A percentile compares a stretch with the other conserved stretches of the same genome.
phyloP scores from a whole-genome alignment of 192 early-diverging fungal genomes.

The Coemansia sp. region DNA sequence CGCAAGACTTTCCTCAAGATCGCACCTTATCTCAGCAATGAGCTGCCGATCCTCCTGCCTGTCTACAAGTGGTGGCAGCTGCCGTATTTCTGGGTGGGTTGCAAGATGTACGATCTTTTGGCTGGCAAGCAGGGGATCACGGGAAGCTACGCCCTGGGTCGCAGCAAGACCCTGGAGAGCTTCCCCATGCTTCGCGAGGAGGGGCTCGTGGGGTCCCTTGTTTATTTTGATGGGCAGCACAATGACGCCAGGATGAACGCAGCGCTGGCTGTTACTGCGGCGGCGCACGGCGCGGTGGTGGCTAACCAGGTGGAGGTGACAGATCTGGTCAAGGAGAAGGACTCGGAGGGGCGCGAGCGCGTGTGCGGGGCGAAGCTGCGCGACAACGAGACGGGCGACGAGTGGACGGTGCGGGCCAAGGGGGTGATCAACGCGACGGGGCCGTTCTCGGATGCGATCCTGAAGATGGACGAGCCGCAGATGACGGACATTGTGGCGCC shows the following conservation, averaged over 20 bases:
- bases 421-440: constrained; percentile 91
- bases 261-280: constrained; percentile 87
- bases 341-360: constrained; percentile 48
- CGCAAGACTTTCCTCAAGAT: constrained; percentile 91
- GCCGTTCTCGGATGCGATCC: constrained; percentile 79
- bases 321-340: constrained; percentile 68
- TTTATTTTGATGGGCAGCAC: constrained; percentile 98
- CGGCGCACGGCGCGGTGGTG: constrained; percentile 85
- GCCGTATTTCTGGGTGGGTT: constrained; percentile 94
- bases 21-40: constrained; percentile 92
- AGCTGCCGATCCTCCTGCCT: constrained; percentile 94
- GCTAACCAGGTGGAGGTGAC: constrained; percentile 93
- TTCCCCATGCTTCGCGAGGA: constrained; percentile 95
- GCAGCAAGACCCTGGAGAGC: constrained; percentile 83
- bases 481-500: constrained; percentile 89
- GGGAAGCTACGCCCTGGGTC: constrained; percentile 81
- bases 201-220: constrained; percentile 86
- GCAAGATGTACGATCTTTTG: constrained; percentile 89
- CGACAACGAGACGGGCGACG: constrained; percentile 84
- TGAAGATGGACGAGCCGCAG: constrained; percentile 82
- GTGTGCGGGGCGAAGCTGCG: constrained; percentile 80
- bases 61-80: constrained; percentile 97
- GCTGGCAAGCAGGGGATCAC: constrained; percentile 83
- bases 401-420: constrained; percentile 85
- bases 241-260: constrained; percentile 99